Evolutionary conservation across 1,284 basidiomycete genomes (phyloP), one percentile per base, ranked within the genome.

Genomic region (Anthracocystis walkeri): DNA sequence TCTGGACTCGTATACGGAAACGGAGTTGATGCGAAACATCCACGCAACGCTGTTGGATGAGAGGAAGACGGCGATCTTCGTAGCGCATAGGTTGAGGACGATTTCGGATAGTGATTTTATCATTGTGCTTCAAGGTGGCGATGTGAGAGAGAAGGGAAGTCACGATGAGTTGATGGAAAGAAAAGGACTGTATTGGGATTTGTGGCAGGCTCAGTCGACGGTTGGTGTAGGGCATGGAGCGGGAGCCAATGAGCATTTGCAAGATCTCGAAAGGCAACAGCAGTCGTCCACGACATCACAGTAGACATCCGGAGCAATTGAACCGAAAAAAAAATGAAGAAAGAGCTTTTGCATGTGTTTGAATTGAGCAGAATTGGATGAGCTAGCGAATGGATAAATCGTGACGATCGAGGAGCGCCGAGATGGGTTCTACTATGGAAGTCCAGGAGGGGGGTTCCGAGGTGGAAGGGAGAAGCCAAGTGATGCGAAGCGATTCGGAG

Each of bases 11-110:
- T 92, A 94, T 78, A 98, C 96, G 0, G 96, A 98, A 85, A 90
- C 91, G 0, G 95, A 97, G 84, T 87, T 99, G 55, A 98, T 98
- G 95, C 89, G 90, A 76, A 97, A 97, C 82, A 93, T 99, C 86
- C 93, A 98, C 81, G 87, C 87, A 18, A 91, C 90, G 0, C 87
- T 99, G 23, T 86, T 92, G 27, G 90, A 91, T 75, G 91, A 91
- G 76, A 88, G 89, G 7, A 90, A 94, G 57, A 99, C 96, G 8
- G 94, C 93, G 66, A 93, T 99, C 72, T 98, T 99, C 84, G 80
- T 85, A 2, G 82, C 84, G 2, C 84, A 77, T 84, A 90, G 94
- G 46, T 86, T 98, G 46, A 89, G 93, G 33, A 98, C 96, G 0
- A 91, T 98, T 31, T 91, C 94, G 38, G 94, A 97, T 86, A 90